A percentile compares a stretch with the other conserved stretches of the same genome.
These are phyloP conservation scores for Tetrahymena borealis DNA, from an alignment of 73 alveolate species.

Conservation along the genomic window DNA sequence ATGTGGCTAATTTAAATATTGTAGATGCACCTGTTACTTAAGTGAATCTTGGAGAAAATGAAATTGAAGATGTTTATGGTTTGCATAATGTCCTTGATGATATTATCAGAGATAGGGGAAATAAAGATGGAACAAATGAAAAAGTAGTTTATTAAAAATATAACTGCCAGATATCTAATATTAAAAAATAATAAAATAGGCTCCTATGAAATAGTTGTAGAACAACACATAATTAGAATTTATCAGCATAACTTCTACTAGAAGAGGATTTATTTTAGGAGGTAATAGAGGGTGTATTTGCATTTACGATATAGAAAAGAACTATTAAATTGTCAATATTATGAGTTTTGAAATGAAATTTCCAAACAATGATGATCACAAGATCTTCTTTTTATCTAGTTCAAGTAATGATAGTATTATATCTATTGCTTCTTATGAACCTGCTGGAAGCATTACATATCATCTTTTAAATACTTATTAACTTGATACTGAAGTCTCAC, in stretches of 20 bases:
- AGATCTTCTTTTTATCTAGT: conserved; percentile 18
- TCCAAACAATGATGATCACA: conserved; percentile 31
- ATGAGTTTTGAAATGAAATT: conserved; percentile 37
- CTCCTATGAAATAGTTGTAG: background rate
- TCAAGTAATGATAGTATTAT: conserved; percentile 16
- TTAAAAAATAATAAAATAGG: background rate
- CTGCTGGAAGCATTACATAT: conserved; percentile 10
- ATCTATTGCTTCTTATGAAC: conserved; percentile 13
- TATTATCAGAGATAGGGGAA: conserved; percentile 24
- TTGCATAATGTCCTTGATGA: conserved; percentile 31
- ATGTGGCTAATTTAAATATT: conserved; percentile 33
- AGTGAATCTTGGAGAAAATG: conserved; percentile 36
- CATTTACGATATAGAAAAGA: conserved; percentile 35
- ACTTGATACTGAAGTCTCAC: conserved; percentile 29
- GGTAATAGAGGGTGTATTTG: conserved; percentile 36
- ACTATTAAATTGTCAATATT: conserved; percentile 9
- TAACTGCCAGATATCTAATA: no score
- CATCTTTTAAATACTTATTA: conserved; percentile 7
- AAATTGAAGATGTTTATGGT: conserved; percentile 19
- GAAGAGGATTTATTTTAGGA: conserved; percentile 38
- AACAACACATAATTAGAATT: conserved; percentile 10
- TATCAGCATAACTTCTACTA: conserved; percentile 20
- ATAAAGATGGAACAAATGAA: conserved; percentile 8
- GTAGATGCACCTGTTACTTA: conserved; percentile 38
- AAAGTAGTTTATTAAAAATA: no score